A percentile compares a stretch with the other conserved stretches of the same genome.
phyloP scores from a whole-genome alignment of 2,329 filamentous ascomycete species.

The Aspergillus proliferans region DNA sequence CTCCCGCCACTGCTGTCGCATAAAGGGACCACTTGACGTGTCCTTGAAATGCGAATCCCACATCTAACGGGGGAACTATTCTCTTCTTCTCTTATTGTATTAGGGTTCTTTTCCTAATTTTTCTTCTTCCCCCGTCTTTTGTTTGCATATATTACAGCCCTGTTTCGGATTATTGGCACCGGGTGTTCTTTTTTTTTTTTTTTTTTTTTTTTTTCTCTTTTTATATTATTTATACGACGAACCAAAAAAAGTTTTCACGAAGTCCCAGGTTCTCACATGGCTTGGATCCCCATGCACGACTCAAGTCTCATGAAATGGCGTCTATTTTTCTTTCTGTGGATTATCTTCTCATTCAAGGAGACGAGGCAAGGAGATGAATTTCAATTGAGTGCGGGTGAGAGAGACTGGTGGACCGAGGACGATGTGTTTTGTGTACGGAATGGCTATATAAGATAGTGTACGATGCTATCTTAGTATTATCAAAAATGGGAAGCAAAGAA shows the following conservation, averaged over 20 bases:
- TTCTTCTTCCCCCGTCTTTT: slow-evolving; percentile 24
- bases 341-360: slow-evolving; percentile 29
- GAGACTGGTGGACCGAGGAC: slow-evolving; percentile 24
- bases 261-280: slow-evolving; percentile 27
- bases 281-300: slow-evolving; percentile 27
- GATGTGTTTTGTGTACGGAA: slow-evolving; percentile 21
- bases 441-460: slow-evolving; percentile 20
- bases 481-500: slow-evolving; percentile 17
- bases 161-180: slow-evolving; percentile 23
- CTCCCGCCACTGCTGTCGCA: slow-evolving; percentile 40
- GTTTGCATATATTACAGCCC: slow-evolving; percentile 35
- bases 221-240: slow-evolving; percentile 38
- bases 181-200: slow-evolving; percentile 17
- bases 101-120: slow-evolving; percentile 23
- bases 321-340: slow-evolving; percentile 30
- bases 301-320: slow-evolving; percentile 38
- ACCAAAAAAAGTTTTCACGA: slow-evolving; percentile 35
- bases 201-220: slow-evolving; percentile 13
- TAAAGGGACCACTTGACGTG: slow-evolving; percentile 21
- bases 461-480: slow-evolving; percentile 14
- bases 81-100: slow-evolving; percentile 22
- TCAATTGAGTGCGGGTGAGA: slow-evolving; percentile 20
- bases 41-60: slow-evolving; percentile 10
- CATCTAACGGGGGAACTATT: slow-evolving; percentile 13
- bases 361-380: slow-evolving; percentile 25